Evolutionary conservation across 2,329 filamentous ascomycete genomes (phyloP).

Genomic region (Penicillium sp.): DNA sequence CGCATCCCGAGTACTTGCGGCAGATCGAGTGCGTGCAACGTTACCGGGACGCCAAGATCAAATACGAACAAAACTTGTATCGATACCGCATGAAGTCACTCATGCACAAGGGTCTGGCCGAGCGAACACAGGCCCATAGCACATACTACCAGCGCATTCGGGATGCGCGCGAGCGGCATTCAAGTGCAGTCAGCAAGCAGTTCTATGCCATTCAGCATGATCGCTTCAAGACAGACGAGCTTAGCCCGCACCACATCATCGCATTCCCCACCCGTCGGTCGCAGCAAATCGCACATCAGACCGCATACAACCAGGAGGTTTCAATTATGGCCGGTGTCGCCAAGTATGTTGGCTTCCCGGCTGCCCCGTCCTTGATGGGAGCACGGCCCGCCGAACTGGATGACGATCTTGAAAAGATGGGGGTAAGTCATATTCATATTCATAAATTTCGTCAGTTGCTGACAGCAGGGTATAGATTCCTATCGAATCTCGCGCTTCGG

Average conservation of each 20-base stretch:
- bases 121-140: constrained; percentile 80
- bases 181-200: constrained; percentile 80
- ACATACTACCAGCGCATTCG: constrained; percentile 88
- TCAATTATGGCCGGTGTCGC: constrained; percentile 86
- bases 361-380: constrained; percentile 78
- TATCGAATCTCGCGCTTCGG: constrained; percentile 28
- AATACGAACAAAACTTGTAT: constrained; percentile 71
- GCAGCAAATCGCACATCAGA: constrained; percentile 78
- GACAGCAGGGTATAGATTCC: constrained; percentile 27
- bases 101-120: constrained; percentile 72
- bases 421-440: constrained; percentile 59
- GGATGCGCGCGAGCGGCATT: constrained; percentile 74
- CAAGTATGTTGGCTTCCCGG: constrained; percentile 94
- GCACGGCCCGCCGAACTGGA: constrained; percentile 74
- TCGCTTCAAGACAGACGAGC: constrained; percentile 73
- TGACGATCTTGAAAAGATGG: constrained; percentile 85
- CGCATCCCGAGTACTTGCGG: constrained; percentile 86
- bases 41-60: constrained; percentile 75
- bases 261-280: constrained; percentile 74
- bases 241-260: constrained; percentile 77
- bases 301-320: constrained; percentile 92
- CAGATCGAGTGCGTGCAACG: constrained; percentile 87
- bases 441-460: neutral
- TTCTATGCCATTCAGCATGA: constrained; percentile 94
- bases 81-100: constrained; percentile 73